Evolutionary conservation across 352 stramenopile genomes (phyloP).

Genomic region (Phytophthora sansomeana): DNA sequence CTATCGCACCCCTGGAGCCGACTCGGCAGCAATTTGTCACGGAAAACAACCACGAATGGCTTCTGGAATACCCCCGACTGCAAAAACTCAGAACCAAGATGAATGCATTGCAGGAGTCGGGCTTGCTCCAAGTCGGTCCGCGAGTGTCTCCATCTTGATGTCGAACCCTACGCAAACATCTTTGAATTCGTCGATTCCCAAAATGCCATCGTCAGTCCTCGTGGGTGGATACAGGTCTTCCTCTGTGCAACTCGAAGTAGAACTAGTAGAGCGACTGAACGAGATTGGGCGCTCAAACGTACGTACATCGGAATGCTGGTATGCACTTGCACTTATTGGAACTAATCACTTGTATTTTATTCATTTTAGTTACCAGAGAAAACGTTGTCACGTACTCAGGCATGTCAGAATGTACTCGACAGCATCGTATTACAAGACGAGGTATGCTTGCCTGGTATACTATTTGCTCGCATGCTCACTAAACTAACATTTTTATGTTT

Average conservation of each 20-base stretch:
- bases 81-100: constrained; percentile 33
- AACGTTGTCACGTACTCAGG: constrained; percentile 51
- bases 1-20: constrained; percentile 14
- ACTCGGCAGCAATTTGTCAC: constrained; percentile 13
- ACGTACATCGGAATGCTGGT: neutral
- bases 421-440: constrained; percentile 66
- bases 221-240: constrained; percentile 57
- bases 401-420: constrained; percentile 62
- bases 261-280: constrained; percentile 68
- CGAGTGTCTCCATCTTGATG: constrained; percentile 27
- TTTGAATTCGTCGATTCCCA: constrained; percentile 4
- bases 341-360: neutral
- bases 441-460: constrained; percentile 33
- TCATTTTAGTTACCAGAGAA: constrained; percentile 63
- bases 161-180: constrained; percentile 7
- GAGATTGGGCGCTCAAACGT: constrained; percentile 77
- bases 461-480: neutral
- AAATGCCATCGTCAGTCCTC: constrained; percentile 16
- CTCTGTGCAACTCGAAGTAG: constrained; percentile 65
- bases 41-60: constrained; percentile 6
- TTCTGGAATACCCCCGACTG: neutral
- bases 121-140: constrained; percentile 25
- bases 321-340: neutral
- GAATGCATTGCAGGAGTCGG: constrained; percentile 33
- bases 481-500: neutral